These are phyloP conservation scores for Puccinia coronata DNA, from an alignment of 1,284 basidiomycete species.

Conservation along the genomic window DNA sequence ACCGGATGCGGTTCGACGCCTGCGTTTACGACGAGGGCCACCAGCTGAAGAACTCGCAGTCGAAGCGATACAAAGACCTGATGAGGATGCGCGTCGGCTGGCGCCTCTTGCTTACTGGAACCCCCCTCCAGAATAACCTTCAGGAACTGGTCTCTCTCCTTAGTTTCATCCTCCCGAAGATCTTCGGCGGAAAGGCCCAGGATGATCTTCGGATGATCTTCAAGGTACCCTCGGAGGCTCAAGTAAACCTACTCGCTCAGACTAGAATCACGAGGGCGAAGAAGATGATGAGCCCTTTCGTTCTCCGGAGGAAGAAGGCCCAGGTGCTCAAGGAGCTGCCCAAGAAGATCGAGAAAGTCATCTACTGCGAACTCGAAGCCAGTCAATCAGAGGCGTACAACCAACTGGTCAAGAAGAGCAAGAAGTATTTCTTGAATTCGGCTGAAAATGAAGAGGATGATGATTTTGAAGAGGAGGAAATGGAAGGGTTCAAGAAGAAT, in stretches of 20 bases:
- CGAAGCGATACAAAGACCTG: constrained; percentile 87
- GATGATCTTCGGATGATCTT: constrained; percentile 86
- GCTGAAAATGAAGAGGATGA: constrained; percentile 57
- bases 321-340: constrained; percentile 90
- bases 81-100: constrained; percentile 82
- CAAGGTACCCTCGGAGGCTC: constrained; percentile 87
- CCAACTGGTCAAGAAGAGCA: constrained; percentile 78
- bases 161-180: constrained; percentile 93
- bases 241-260: constrained; percentile 80
- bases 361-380: constrained; percentile 89
- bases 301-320: constrained; percentile 89
- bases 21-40: constrained; percentile 95
- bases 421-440: constrained; percentile 69
- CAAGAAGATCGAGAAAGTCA: constrained; percentile 84
- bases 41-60: constrained; percentile 93
- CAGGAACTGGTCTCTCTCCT: constrained; percentile 96
- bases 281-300: constrained; percentile 99
- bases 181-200: constrained; percentile 72
- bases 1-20: constrained; percentile 81
- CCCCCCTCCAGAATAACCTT: constrained; percentile 78
- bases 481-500: constrained; percentile 42
- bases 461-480: constrained; percentile 63
- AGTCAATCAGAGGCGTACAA: constrained; percentile 81
- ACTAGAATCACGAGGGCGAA: constrained; percentile 91
- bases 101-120: constrained; percentile 91